phyloP scores from a whole-genome alignment of 2,329 filamentous ascomycete genomes.

The Leptographium lundbergii region DNA sequence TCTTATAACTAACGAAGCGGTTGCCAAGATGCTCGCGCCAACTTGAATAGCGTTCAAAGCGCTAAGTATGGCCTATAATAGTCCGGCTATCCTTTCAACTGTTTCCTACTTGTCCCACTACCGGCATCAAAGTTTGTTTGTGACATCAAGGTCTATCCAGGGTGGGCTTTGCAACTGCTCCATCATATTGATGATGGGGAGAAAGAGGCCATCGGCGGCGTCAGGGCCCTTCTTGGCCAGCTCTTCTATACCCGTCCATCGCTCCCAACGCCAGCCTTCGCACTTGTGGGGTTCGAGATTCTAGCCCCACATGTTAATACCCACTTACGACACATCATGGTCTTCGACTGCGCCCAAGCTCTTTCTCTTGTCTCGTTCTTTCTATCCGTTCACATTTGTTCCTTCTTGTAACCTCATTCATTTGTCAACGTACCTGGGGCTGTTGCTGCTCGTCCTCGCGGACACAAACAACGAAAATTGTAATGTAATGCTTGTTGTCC shows the following conservation, averaged over 20 bases:
- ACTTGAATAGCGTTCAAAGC: too few species aligned
- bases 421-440: constrained; percentile 35
- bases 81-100: too few species aligned
- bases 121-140: not conserved
- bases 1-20: too few species aligned
- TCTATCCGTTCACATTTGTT: not conserved
- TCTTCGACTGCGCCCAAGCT: too few species aligned
- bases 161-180: constrained; percentile 13
- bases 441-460: constrained; percentile 32
- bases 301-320: constrained; percentile 14
- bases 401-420: not conserved
- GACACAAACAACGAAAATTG: constrained; percentile 50
- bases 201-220: constrained; percentile 21
- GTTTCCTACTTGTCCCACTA: too few species aligned
- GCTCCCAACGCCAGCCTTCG: constrained; percentile 34
- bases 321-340: not conserved
- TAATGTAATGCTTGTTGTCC: constrained; percentile 61
- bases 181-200: constrained; percentile 26
- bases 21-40: too few species aligned
- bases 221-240: constrained; percentile 19
- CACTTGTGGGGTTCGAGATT: constrained; percentile 38
- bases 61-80: too few species aligned
- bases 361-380: not conserved
- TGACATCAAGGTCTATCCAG: constrained; percentile 5
- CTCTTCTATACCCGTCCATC: constrained; percentile 28